phyloP scores from a whole-genome alignment of 495 filamentous ascomycete species.

The Coniosporium apollinis region DNA sequence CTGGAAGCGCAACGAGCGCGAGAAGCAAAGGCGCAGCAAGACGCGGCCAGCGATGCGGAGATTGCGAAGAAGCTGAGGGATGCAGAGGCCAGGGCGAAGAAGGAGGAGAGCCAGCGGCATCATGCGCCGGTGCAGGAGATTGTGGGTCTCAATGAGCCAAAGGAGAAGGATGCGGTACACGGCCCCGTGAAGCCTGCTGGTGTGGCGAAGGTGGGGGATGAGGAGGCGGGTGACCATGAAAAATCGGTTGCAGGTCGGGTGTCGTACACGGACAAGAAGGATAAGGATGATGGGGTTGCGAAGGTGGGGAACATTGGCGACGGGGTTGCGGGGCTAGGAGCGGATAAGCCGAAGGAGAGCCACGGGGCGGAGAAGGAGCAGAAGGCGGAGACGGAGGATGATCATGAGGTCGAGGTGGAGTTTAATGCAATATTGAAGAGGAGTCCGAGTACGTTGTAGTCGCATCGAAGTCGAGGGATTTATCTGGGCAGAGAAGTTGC shows the following conservation, averaged over 20 bases:
- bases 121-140: background rate
- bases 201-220: conserved; percentile 11
- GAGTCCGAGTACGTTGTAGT: conserved; percentile 59
- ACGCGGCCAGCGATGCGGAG: conserved; percentile 21
- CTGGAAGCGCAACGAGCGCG: conserved; percentile 20
- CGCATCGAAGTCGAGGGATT: conserved; percentile 2
- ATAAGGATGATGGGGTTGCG: conserved; percentile 20
- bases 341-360: conserved; percentile 15
- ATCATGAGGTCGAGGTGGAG: conserved; percentile 41
- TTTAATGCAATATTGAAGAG: conserved; percentile 63
- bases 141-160: conserved; percentile 18
- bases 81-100: conserved; percentile 24
- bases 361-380: conserved; percentile 27
- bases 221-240: conserved; percentile 25
- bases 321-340: conserved; percentile 9
- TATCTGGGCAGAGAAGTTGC: conserved; percentile 8
- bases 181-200: conserved; percentile 11
- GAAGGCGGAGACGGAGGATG: conserved; percentile 37
- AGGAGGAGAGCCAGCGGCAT: conserved; percentile 30
- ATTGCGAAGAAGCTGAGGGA: conserved; percentile 22
- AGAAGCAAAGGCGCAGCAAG: conserved; percentile 18
- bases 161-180: conserved; percentile 35
- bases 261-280: conserved; percentile 12
- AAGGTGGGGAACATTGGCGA: conserved; percentile 13
- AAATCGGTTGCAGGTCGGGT: conserved; percentile 15